Evolutionary conservation across 148 eudicot genomes (phyloP).

Genomic region (Talinum fruticosum): DNA sequence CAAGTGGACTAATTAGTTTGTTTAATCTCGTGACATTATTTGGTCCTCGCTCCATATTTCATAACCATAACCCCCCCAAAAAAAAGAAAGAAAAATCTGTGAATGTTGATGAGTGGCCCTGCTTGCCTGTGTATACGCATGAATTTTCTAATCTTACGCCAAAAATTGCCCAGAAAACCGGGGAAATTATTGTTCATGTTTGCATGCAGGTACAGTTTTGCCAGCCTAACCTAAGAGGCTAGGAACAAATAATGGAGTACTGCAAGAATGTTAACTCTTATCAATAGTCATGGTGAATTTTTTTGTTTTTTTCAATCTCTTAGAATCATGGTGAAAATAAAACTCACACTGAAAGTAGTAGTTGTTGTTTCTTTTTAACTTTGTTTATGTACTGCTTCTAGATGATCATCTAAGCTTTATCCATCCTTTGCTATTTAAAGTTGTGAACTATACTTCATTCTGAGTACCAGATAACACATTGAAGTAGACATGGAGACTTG

Average conservation of each 20-base stretch:
- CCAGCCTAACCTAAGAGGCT: slow-evolving; percentile 9
- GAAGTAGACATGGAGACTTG: background rate
- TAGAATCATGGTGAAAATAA: too few relatives aligned
- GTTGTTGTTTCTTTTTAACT: slow-evolving; percentile 1
- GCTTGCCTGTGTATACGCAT: background rate
- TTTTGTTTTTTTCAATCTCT: background rate
- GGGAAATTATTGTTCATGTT: slow-evolving; percentile 11
- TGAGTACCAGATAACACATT: background rate
- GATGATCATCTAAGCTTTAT: background rate
- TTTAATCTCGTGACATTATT: background rate
- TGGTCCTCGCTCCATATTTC: background rate
- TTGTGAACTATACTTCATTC: background rate
- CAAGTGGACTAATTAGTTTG: background rate
- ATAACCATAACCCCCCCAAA: background rate
- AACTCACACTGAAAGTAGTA: too few relatives aligned
- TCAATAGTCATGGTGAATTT: background rate
- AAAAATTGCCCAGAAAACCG: slow-evolving; percentile 7
- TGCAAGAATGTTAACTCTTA: background rate
- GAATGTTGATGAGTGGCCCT: background rate
- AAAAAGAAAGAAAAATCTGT: background rate
- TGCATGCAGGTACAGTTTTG: slow-evolving; percentile 15
- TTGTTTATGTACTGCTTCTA: slow-evolving; percentile 15
- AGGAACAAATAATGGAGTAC: background rate
- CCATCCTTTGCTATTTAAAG: background rate
- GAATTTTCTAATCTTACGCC: background rate